Evolutionary conservation across 192 early-diverging fungal species (phyloP).

Genomic region (Podila minutissima): DNA sequence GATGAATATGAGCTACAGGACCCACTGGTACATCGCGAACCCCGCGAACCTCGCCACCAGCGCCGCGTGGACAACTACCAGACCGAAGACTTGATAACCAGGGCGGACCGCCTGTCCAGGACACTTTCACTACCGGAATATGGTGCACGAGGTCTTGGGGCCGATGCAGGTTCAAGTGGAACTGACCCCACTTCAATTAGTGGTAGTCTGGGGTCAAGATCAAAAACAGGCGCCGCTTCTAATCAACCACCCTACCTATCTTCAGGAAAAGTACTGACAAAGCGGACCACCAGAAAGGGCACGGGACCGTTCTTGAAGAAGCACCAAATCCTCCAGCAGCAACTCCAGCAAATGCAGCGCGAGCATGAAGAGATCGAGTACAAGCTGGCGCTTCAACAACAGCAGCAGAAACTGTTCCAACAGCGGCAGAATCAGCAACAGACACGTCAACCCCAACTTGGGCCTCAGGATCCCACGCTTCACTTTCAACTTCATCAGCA

Average conservation of each 20-base stretch:
- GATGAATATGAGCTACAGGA: too few relatives aligned
- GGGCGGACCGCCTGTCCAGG: too few relatives aligned
- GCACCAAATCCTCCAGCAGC: conserved; percentile 43
- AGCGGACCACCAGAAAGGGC: conserved; percentile 1
- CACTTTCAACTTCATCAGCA: conserved; percentile 4
- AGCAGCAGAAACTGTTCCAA: neutral
- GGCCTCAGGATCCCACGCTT: neutral
- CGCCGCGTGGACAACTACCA: too few relatives aligned
- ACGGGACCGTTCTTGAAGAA: conserved; percentile 33
- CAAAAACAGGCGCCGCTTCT: neutral
- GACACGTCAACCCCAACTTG: neutral
- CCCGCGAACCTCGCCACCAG: too few relatives aligned
- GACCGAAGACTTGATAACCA: too few relatives aligned
- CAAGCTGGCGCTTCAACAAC: conserved; percentile 3
- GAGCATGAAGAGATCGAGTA: conserved; percentile 34
- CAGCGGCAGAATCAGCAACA: neutral
- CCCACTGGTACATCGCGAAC: too few relatives aligned
- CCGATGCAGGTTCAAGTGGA: too few relatives aligned
- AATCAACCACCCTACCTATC: neutral
- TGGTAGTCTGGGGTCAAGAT: neutral
- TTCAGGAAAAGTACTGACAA: neutral
- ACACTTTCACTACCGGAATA: too few relatives aligned
- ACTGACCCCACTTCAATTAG: too few relatives aligned
- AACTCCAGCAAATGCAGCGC: conserved; percentile 33
- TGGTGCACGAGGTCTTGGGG: too few relatives aligned